Evolutionary conservation across 768 basidiomycete genomes (phyloP).

Genomic region (Boletus rubescentipes): DNA sequence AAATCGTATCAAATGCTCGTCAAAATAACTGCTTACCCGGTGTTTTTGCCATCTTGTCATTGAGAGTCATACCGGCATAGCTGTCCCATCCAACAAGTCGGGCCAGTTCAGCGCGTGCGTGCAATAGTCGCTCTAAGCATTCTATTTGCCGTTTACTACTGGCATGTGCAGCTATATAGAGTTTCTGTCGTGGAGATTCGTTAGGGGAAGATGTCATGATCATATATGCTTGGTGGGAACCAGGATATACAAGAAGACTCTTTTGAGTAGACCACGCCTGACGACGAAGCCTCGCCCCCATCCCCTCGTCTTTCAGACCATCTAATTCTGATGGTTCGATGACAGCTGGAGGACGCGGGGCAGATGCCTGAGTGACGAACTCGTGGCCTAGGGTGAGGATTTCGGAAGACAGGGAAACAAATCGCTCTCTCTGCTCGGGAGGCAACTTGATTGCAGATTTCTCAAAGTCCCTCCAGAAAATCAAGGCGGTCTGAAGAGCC

Average conservation of each 20-base stretch:
- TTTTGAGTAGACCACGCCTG: slow-evolving; percentile 78
- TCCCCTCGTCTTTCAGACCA: slow-evolving; percentile 73
- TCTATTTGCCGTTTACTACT: slow-evolving; percentile 75
- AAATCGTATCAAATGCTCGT: background rate
- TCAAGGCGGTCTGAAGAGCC: slow-evolving; percentile 83
- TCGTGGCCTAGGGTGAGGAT: slow-evolving; percentile 84
- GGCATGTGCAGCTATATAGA: slow-evolving; percentile 81
- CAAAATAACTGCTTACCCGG: slow-evolving; percentile 57
- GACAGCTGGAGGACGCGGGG: slow-evolving; percentile 61
- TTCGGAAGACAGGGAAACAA: slow-evolving; percentile 87
- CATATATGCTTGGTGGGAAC: slow-evolving; percentile 89
- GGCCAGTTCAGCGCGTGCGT: slow-evolving; percentile 79
- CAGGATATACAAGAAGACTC: slow-evolving; percentile 78
- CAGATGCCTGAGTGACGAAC: slow-evolving; percentile 70
- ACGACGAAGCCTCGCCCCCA: slow-evolving; percentile 70
- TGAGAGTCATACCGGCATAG: slow-evolving; percentile 83
- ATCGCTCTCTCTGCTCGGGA: slow-evolving; percentile 69
- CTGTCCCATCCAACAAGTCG: slow-evolving; percentile 80
- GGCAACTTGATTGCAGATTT: slow-evolving; percentile 94
- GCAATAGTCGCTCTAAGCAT: slow-evolving; percentile 72
- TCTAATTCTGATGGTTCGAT: slow-evolving; percentile 69
- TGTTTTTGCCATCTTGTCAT: slow-evolving; percentile 96
- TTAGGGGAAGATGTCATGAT: slow-evolving; percentile 86
- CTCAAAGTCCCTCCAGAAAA: slow-evolving; percentile 96
- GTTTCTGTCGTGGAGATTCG: slow-evolving; percentile 75